phyloP scores from a whole-genome alignment of 1,284 basidiomycete genomes.

The Rhodotorula sp. region DNA sequence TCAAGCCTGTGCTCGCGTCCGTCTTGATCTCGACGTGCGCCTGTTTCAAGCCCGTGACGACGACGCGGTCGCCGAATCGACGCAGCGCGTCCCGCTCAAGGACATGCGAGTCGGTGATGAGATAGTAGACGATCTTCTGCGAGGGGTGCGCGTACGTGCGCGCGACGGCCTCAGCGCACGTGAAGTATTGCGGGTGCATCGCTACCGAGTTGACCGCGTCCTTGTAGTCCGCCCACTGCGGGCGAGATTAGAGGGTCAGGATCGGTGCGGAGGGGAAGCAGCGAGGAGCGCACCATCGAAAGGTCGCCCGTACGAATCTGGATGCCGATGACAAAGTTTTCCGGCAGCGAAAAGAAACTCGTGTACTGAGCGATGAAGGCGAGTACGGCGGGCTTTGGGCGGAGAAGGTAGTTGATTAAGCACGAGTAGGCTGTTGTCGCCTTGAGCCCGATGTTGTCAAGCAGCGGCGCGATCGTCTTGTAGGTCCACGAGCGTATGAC shows the following conservation, averaged over 20 bases:
- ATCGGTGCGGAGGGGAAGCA: too few relatives aligned
- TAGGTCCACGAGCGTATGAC: conserved; percentile 28
- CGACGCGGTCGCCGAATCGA: conserved; percentile 13
- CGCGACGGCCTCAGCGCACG: conserved; percentile 29
- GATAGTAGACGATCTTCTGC: conserved; percentile 30
- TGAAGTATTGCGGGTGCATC: conserved; percentile 21
- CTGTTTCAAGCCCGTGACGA: conserved; percentile 29
- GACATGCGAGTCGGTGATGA: conserved; percentile 29
- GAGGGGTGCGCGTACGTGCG: conserved; percentile 22
- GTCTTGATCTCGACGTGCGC: conserved; percentile 27
- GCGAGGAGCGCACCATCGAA: conserved; percentile 11
- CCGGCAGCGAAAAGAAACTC: conserved; percentile 26
- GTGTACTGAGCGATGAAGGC: conserved; percentile 31
- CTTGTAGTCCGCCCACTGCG: background rate
- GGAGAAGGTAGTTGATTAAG: conserved; percentile 34
- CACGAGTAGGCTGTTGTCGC: conserved; percentile 27
- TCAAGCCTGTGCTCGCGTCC: conserved; percentile 2
- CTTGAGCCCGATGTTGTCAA: conserved; percentile 17
- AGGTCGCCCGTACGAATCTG: conserved; percentile 35
- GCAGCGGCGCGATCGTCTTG: background rate
- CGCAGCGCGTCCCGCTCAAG: conserved; percentile 23
- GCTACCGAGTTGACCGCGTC: conserved; percentile 15
- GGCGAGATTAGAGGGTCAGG: background rate
- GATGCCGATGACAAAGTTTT: conserved; percentile 28
- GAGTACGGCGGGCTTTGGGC: conserved; percentile 33